Percentiles rank a stretch among this genome's conserved stretches.
Evolutionary conservation across 1,139 yeast species (phyloP).

Genomic region (Yamadazyma jaroonii): DNA sequence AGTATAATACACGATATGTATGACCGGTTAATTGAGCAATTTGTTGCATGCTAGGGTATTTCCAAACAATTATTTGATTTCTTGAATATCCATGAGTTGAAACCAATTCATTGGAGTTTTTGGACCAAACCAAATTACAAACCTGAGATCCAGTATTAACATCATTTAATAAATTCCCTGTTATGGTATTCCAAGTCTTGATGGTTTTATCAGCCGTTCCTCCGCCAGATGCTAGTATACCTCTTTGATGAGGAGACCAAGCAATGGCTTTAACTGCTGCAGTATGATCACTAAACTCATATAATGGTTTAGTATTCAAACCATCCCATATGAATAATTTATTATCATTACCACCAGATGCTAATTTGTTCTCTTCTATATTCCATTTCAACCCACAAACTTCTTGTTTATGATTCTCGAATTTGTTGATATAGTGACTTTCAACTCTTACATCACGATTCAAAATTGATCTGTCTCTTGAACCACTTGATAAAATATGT

Average conservation of each 20-base stretch:
- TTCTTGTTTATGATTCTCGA: conserved; percentile 84
- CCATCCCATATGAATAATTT: conserved; percentile 87
- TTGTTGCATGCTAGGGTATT: conserved; percentile 89
- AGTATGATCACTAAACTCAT: conserved; percentile 75
- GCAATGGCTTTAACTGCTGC: conserved; percentile 97
- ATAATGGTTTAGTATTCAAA: conserved; percentile 62
- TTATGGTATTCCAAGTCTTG: conserved; percentile 88
- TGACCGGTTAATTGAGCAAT: conserved; percentile 94
- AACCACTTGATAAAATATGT: conserved; percentile 83
- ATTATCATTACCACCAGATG: conserved; percentile 95
- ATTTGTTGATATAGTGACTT: conserved; percentile 70
- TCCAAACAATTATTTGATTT: conserved; percentile 93
- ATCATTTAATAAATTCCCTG: conserved; percentile 71
- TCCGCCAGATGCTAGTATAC: conserved; percentile 92
- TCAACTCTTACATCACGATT: conserved; percentile 92
- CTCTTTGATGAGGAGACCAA: conserved; percentile 98
- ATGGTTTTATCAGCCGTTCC: conserved; percentile 93
- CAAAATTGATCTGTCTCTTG: conserved; percentile 77
- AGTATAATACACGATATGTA: conserved; percentile 84
- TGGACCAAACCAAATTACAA: conserved; percentile 91
- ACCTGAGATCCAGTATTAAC: conserved; percentile 95
- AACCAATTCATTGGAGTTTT: conserved; percentile 86
- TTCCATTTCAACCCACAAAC: conserved; percentile 97
- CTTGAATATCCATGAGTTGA: conserved; percentile 94
- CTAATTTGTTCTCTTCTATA: conserved; percentile 78